phyloP scores from a whole-genome alignment of 768 basidiomycete species.

The Boletales sp. region DNA sequence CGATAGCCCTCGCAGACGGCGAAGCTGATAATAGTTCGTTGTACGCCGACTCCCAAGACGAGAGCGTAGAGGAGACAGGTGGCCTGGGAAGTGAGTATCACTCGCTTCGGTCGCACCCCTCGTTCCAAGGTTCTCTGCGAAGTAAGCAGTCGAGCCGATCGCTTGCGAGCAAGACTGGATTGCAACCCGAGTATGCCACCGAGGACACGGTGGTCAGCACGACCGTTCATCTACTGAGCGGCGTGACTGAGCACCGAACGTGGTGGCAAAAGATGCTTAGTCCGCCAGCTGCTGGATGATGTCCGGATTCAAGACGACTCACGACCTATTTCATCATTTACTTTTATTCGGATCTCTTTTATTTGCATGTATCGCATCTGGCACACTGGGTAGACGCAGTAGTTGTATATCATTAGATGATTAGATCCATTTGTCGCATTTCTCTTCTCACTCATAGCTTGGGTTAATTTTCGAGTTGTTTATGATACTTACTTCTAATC shows the following conservation, averaged over 20 bases:
- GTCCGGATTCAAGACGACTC: neutral
- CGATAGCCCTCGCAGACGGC: neutral
- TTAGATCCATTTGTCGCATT: constrained; percentile 1
- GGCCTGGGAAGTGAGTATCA: constrained; percentile 27
- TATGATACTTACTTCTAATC: constrained; percentile 1
- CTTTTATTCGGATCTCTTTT: neutral
- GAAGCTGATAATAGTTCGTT: constrained; percentile 18
- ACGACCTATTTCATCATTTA: neutral
- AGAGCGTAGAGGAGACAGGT: neutral
- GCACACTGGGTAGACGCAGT: too few species aligned
- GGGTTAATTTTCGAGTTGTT: neutral
- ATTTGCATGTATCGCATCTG: neutral
- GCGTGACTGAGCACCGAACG: constrained; percentile 19
- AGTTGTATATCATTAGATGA: neutral
- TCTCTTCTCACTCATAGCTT: too few species aligned
- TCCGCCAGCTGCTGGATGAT: constrained; percentile 12
- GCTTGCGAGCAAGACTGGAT: constrained; percentile 8
- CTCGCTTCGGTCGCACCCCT: constrained; percentile 24
- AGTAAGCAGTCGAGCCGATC: constrained; percentile 19
- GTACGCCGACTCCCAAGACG: constrained; percentile 22
- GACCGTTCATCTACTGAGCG: neutral
- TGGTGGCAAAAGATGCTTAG: constrained; percentile 32
- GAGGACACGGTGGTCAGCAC: constrained; percentile 2
- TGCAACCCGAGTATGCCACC: neutral
- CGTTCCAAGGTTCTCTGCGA: constrained; percentile 20